Base-by-base conservation (phyloP, 768 basidiomycete species). In the Russula sp. region DNA sequence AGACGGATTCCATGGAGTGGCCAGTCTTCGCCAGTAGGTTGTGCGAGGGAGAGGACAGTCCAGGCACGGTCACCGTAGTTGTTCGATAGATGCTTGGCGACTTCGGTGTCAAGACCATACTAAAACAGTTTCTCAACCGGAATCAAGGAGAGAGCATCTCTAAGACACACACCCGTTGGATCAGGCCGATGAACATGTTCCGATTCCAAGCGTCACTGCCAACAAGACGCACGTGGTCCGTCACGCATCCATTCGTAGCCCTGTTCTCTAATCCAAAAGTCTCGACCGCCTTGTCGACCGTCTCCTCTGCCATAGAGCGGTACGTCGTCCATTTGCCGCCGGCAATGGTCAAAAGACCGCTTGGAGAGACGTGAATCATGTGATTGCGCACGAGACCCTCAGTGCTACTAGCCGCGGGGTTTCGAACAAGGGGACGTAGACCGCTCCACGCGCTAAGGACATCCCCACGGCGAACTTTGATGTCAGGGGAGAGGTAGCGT, bases 301-400 rank as follows among this genome's bases (percentile, higher is more conserved):
- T 89, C 77, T 98, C 96, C 77, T 94, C 82, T 27, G 96, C 94
- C 96, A 98, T 97, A 37, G 86, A 87, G 54, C 91, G 79, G 77
- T 98, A 99, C 53, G 96, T 98, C 63, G 96, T 99, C 96, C 96
- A 99, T 75, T 99, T 99, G 5, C 96, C 96, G 18, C 96, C 96
- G 2, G 92, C 94, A 69, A 98, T 94, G 34, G 95, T 98, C 64
- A 99, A 75, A 69, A 99, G 77, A 18, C 94, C 94, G 65, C 84
- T 84, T 52, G 82, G 81, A 47, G 82, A 84, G 39, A 93, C 84
- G 71, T 94, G 82, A 67, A 97, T 89, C 82, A 99, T 83, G 76
- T 98, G 96, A 72, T 88, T 98, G 70, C 96, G 77, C 20, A 99
- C 96, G 57, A 99, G 77, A 0, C 88, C 88, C 75, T 95, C 87